These are phyloP conservation scores for Tuber melanosporum DNA, from an alignment of 495 filamentous ascomycete genomes.

Conservation along the genomic window DNA sequence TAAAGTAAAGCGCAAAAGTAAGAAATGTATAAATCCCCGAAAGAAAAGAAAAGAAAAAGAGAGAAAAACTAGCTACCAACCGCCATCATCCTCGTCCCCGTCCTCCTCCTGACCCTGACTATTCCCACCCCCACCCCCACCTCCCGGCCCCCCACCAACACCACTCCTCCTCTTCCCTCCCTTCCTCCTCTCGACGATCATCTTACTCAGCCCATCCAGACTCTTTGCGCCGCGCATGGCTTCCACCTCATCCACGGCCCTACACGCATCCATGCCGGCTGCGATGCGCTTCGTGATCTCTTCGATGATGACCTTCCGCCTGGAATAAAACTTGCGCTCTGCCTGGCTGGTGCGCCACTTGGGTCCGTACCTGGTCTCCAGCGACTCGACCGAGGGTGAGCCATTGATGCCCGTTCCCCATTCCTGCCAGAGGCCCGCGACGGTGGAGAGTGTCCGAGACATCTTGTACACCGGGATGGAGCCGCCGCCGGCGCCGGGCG, in stretches of 20 bases:
- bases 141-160: conserved; percentile 9
- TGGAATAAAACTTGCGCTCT: conserved; percentile 39
- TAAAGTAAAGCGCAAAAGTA: background rate
- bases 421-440: conserved; percentile 36
- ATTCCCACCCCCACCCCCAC: conserved; percentile 19
- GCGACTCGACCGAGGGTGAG: conserved; percentile 30
- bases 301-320: conserved; percentile 40
- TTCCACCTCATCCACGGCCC: conserved; percentile 32
- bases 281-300: conserved; percentile 36
- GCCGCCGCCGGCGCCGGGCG: conserved; percentile 8
- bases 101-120: background rate
- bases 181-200: conserved; percentile 34
- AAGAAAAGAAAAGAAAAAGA: background rate
- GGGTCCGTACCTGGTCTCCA: conserved; percentile 34
- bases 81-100: background rate
- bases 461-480: conserved; percentile 34
- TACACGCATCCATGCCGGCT: conserved; percentile 20
- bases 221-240: conserved; percentile 30
- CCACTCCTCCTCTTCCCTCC: conserved; percentile 4
- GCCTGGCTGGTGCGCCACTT: conserved; percentile 37
- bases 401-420: conserved; percentile 27
- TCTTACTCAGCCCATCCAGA: conserved; percentile 36
- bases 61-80: background rate
- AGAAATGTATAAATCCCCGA: background rate
- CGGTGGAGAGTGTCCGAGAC: conserved; percentile 35